A percentile compares a stretch with the other conserved stretches of the same genome.
phyloP scores from a whole-genome alignment of 768 basidiomycete species.

The Austroboletus eburneus region DNA sequence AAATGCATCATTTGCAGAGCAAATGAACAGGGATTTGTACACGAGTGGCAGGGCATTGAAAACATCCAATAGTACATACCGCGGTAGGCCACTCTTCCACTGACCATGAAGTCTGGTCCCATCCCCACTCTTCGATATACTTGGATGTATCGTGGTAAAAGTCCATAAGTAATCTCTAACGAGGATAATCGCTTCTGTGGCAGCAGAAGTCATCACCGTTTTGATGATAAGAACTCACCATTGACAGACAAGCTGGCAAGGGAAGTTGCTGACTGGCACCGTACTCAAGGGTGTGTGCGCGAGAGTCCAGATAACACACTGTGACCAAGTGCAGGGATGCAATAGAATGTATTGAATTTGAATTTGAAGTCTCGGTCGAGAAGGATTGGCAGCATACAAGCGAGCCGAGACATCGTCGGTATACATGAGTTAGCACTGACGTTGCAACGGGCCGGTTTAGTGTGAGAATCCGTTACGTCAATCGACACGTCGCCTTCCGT shows the following conservation, averaged over 20 bases:
- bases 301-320: conserved; percentile 66
- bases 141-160: conserved; percentile 51
- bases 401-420: conserved; percentile 38
- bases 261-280: conserved; percentile 63
- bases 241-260: conserved; percentile 56
- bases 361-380: conserved; percentile 32
- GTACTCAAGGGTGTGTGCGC: conserved; percentile 76
- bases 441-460: background rate
- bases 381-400: conserved; percentile 32
- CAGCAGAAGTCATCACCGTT: background rate
- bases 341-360: too few species aligned
- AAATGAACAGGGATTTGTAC: too few species aligned
- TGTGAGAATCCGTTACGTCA: conserved; percentile 11
- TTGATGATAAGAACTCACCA: conserved; percentile 36
- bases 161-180: conserved; percentile 59
- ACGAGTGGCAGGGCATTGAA: background rate
- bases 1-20: conserved; percentile 54
- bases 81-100: conserved; percentile 59
- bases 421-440: conserved; percentile 1
- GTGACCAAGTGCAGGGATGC: too few species aligned
- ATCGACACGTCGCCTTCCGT: conserved; percentile 14
- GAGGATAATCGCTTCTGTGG: conserved; percentile 56
- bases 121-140: conserved; percentile 78
- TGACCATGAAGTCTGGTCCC: conserved; percentile 86
- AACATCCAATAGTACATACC: conserved; percentile 38